Evolutionary conservation across 164 flowering plant genomes (phyloP).

Genomic region (Saururus chinensis): DNA sequence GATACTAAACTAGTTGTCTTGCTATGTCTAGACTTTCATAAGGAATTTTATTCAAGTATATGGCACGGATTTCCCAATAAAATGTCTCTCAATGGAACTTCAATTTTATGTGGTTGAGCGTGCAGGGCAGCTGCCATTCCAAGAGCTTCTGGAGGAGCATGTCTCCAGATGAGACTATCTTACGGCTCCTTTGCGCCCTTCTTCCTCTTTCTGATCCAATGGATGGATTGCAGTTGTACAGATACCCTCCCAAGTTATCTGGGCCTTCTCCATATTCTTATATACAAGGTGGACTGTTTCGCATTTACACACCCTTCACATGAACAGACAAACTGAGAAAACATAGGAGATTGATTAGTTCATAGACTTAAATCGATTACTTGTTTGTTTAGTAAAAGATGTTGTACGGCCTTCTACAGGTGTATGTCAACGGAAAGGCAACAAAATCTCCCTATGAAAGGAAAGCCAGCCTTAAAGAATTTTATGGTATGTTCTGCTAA

Average conservation of each 20-base stretch:
- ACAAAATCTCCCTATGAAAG: conserved; percentile 4
- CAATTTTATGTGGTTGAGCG: neutral
- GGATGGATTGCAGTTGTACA: conserved; percentile 74
- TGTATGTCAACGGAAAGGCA: conserved; percentile 5
- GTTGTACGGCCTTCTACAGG: conserved; percentile 2
- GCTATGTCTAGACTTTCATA: no score
- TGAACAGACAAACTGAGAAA: neutral
- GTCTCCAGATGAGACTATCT: conserved; percentile 63
- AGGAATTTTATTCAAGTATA: no score
- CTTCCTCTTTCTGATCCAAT: conserved; percentile 59
- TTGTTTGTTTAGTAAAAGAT: no score
- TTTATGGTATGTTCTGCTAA: neutral
- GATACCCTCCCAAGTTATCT: conserved; percentile 60
- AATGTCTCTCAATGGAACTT: neutral
- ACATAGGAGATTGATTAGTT: no score
- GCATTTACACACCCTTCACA: neutral
- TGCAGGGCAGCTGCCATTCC: conserved; percentile 83
- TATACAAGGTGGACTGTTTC: conserved; percentile 48
- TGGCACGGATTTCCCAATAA: no score
- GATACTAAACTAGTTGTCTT: no score
- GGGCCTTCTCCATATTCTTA: conserved; percentile 75
- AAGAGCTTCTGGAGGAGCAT: conserved; percentile 44
- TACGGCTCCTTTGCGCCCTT: conserved; percentile 74
- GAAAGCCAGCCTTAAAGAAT: conserved; percentile 8
- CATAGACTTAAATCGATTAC: no score